Evolutionary conservation across 2,329 filamentous ascomycete species (phyloP).

Genomic region (Aspergillus luchuensis): DNA sequence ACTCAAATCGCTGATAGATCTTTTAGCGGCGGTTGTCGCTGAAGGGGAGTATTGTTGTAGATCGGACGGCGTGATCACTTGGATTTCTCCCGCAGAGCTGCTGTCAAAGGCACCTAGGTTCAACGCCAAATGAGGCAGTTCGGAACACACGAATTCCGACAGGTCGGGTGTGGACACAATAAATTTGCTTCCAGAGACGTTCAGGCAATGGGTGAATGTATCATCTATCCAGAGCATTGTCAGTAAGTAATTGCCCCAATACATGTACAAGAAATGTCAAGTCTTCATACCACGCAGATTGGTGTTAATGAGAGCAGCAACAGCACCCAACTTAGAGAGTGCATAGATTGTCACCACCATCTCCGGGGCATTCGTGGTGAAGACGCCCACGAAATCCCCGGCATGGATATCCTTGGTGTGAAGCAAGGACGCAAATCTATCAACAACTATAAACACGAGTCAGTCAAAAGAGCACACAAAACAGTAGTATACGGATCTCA

Average conservation of each 20-base stretch:
- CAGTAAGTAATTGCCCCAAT: neutral
- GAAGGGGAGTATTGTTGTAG: slow-evolving; percentile 31
- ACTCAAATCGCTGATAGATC: slow-evolving; percentile 37
- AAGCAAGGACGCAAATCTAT: slow-evolving; percentile 48
- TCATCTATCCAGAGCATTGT: slow-evolving; percentile 34
- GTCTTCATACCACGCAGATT: slow-evolving; percentile 46
- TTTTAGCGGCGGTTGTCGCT: slow-evolving; percentile 34
- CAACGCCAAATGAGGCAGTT: slow-evolving; percentile 41
- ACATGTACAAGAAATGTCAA: neutral
- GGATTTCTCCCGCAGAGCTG: slow-evolving; percentile 23
- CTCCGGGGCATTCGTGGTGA: slow-evolving; percentile 53
- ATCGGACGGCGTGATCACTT: slow-evolving; percentile 28
- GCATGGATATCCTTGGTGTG: slow-evolving; percentile 39
- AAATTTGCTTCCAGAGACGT: slow-evolving; percentile 43
- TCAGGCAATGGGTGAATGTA: slow-evolving; percentile 49
- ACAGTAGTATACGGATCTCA: neutral
- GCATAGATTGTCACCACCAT: slow-evolving; percentile 50
- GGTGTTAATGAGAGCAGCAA: slow-evolving; percentile 51
- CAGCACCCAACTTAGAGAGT: slow-evolving; percentile 50
- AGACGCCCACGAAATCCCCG: slow-evolving; percentile 50
- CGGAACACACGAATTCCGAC: slow-evolving; percentile 35
- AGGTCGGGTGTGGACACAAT: slow-evolving; percentile 51
- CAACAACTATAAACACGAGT: slow-evolving; percentile 39
- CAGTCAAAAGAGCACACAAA: neutral
- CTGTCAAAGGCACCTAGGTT: slow-evolving; percentile 43